Evolutionary conservation across 257 asterid genomes (phyloP), one percentile per base, ranked within the genome.

Genomic region (Cinchona pubescens): DNA sequence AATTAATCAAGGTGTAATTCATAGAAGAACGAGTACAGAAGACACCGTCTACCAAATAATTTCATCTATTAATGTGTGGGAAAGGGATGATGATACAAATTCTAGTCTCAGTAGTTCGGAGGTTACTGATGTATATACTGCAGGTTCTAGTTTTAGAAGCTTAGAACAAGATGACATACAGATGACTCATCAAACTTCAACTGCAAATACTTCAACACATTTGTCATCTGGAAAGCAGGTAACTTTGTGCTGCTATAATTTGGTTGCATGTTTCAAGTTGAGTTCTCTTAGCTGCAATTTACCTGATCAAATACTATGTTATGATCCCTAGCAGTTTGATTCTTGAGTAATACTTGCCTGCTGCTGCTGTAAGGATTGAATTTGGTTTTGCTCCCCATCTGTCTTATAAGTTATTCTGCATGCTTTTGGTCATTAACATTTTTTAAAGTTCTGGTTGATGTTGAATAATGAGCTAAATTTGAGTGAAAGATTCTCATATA

Each of bases 1-100:
- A 63, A 75, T 90, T 37, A 90, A 94, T 79, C 93, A 85, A 76
- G 81, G 80, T 68, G 84, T 89, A 79, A 79, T 73, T 67, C 88
- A 85, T 73, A 84, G 81, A 81, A 87, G 86, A 85, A 72, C 37
- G 55, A 81, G 72, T 69, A 86, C 90, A 1, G 74, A 7, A 76
- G 90, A 79, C 78, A 42, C 69, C 68, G 51, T 59, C 67, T 77
- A 60, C 69, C 67, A 62, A 49, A 72, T 61, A 71, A 77, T 56
- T 79, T 73, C 46, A 21, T 77, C 80, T 61, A 35, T 63, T 30
- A 76, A 81, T 72, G 34, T 69, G 45, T 83, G 67, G 32, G 81
- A 83, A 67, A 77, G 68, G 21, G 81, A 78, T 69, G 76, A 70
- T 10, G 81, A 35, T 40, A 49, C 62, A 51, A 76, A 76, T 73